Base-by-base conservation (phyloP, 345 rosid genomes). In the Eucalyptus erythrocorys region DNA sequence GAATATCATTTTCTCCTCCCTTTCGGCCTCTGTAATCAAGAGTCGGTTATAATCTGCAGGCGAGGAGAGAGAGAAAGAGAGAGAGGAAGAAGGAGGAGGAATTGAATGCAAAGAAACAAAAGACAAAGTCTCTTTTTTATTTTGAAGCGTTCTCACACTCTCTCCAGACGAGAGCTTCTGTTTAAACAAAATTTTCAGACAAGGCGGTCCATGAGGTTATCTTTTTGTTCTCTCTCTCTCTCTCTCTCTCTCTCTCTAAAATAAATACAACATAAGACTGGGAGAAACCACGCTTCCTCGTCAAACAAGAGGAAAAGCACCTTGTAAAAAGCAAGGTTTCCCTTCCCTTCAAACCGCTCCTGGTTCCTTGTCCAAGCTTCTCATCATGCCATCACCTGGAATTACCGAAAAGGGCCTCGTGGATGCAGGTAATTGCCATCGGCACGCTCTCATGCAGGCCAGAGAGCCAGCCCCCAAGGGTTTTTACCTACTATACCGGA, bases 181-280 rank as follows among this genome's bases (percentile, higher is more conserved):
- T 32, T 32, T 48, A 57, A 86, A 47, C 68, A 80, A 57, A 48
- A 85, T 85, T 93, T 95, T 76, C 88, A 90, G 92, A 94, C 89
- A 90, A 92, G 92, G 94, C 94, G 92, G 95, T 93, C 93, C n/a
- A 91, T 79, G 55, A 88, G 90, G 90, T 92, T 92, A 91, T 87
- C 48, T 88, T 87, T 93, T 21, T 76, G 84, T 26, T 76, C 81
- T 2, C 57, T 87, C 82, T n/a, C 89, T 49, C 55, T 45, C 76
- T 64, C 71, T 90, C 91, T 91, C 16, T 89, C 71, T 86, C 53
- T 71, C 87, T 91, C 37, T 24, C 10, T 48, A 26, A 27, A 34
- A 89, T 30, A 53, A 68, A 84, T 37, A 66, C 84, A 42, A 21
- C 87, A 82, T 87, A 88, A 51, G 87, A 81, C 57, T 9, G 37